Conservation (phyloP, 2,329 filamentous ascomycete species). For the Beauveria asiatica region DNA sequence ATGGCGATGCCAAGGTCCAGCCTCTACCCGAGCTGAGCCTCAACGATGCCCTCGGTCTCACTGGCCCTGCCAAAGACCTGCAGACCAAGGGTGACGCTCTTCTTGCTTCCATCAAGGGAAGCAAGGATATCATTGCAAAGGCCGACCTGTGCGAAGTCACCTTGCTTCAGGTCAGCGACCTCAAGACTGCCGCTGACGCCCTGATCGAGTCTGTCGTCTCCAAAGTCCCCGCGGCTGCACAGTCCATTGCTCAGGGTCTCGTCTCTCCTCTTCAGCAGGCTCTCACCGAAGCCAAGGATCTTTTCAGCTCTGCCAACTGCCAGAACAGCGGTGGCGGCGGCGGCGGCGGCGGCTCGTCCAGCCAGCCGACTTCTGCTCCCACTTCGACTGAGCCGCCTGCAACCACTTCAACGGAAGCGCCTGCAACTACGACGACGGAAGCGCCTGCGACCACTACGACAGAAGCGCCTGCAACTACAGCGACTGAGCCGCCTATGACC, state of each 20-base stretch:
- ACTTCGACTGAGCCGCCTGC: not conserved
- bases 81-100: constrained; percentile 20
- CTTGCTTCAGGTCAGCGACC: constrained; percentile 17
- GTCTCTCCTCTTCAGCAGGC: constrained; percentile 18
- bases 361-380: not conserved
- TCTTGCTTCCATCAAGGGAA: constrained; percentile 18
- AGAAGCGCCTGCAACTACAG: not conserved
- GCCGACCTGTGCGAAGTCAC: constrained; percentile 21
- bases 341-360: not conserved
- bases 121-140: constrained; percentile 21
- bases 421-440: not conserved
- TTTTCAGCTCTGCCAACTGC: constrained; percentile 23
- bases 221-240: constrained; percentile 22
- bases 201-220: constrained; percentile 22
- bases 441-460: not conserved
- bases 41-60: constrained; percentile 14
- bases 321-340: constrained; percentile 15
- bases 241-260: constrained; percentile 20
- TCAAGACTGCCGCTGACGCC: constrained; percentile 18
- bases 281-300: constrained; percentile 17
- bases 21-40: constrained; percentile 12
- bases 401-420: not conserved
- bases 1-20: constrained; percentile 14
- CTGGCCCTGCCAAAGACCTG: constrained; percentile 15
- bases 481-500: constrained; percentile 1